phyloP scores from a whole-genome alignment of 2,329 filamentous ascomycete species.

The Colletotrichum chlorophyti region DNA sequence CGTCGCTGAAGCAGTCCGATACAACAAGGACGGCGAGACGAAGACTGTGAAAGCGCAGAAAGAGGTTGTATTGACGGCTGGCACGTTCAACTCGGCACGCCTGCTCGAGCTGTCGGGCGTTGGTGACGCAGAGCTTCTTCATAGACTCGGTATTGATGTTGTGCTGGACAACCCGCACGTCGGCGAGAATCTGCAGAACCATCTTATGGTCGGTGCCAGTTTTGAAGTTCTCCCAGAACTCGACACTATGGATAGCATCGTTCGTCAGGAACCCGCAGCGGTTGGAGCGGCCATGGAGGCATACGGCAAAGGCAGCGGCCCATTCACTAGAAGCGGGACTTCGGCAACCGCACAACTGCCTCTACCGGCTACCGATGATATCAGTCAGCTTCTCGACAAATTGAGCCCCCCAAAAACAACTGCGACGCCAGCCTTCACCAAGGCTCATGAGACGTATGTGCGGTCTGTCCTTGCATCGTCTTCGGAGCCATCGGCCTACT shows the following conservation, averaged over 20 bases:
- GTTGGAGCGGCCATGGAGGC: slow-evolving; percentile 32
- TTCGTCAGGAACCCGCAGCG: slow-evolving; percentile 29
- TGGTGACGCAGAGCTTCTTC: slow-evolving; percentile 41
- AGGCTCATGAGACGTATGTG: slow-evolving; percentile 23
- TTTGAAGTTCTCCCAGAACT: slow-evolving; percentile 33
- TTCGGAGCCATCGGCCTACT: slow-evolving; percentile 28
- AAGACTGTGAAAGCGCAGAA: slow-evolving; percentile 35
- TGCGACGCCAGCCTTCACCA: slow-evolving; percentile 16
- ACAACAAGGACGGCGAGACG: slow-evolving; percentile 22
- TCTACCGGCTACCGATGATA: slow-evolving; percentile 34
- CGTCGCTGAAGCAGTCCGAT: slow-evolving; percentile 33
- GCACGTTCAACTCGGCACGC: slow-evolving; percentile 48
- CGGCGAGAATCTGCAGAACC: slow-evolving; percentile 48
- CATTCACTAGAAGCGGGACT: slow-evolving; percentile 31
- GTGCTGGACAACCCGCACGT: slow-evolving; percentile 44
- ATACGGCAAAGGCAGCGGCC: slow-evolving; percentile 31
- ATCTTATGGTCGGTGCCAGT: slow-evolving; percentile 32
- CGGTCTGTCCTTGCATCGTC: slow-evolving; percentile 20
- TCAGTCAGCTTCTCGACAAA: slow-evolving; percentile 36
- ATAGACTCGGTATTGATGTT: slow-evolving; percentile 37
- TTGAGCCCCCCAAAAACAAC: slow-evolving; percentile 6
- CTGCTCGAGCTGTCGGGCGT: slow-evolving; percentile 52
- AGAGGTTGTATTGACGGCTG: slow-evolving; percentile 51
- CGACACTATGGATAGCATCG: slow-evolving; percentile 33
- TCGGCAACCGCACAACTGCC: slow-evolving; percentile 32